phyloP scores from a whole-genome alignment of 2,329 filamentous ascomycete genomes.

The Aspergillus floridensis region DNA sequence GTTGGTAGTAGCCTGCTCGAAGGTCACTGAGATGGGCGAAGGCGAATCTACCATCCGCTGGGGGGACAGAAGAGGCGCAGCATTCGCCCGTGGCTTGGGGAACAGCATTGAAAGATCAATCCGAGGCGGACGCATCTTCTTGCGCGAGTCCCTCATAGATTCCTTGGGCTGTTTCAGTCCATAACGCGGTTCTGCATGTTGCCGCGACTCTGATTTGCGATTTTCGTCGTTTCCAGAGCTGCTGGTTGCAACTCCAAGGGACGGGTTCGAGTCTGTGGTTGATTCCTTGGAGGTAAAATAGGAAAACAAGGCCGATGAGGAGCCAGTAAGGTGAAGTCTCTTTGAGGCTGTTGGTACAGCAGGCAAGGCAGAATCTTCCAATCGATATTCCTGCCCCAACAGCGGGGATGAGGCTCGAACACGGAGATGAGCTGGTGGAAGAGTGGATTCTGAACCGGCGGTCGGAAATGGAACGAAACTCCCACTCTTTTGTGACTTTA shows the following conservation, averaged over 20 bases:
- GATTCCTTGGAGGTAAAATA: conserved; percentile 47
- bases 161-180: conserved; percentile 24
- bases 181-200: conserved; percentile 21
- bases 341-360: conserved; percentile 35
- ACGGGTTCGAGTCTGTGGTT: conserved; percentile 32
- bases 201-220: conserved; percentile 14
- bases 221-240: neutral
- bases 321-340: conserved; percentile 41
- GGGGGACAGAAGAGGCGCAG: conserved; percentile 40
- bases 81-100: conserved; percentile 36
- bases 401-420: conserved; percentile 48
- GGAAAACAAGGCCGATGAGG: conserved; percentile 47
- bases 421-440: conserved; percentile 32
- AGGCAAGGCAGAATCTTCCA: conserved; percentile 26
- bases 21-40: conserved; percentile 36
- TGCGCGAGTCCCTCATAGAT: conserved; percentile 34
- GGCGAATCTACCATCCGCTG: conserved; percentile 42
- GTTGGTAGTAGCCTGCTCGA: conserved; percentile 31
- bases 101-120: conserved; percentile 45
- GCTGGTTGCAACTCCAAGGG: conserved; percentile 18
- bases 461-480: conserved; percentile 30
- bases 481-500: conserved; percentile 26
- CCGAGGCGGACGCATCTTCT: conserved; percentile 38
- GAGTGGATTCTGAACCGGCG: conserved; percentile 15
- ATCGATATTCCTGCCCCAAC: conserved; percentile 39